Base-by-base conservation (phyloP, 1,139 yeast species). In the Diutina ranongensis region DNA sequence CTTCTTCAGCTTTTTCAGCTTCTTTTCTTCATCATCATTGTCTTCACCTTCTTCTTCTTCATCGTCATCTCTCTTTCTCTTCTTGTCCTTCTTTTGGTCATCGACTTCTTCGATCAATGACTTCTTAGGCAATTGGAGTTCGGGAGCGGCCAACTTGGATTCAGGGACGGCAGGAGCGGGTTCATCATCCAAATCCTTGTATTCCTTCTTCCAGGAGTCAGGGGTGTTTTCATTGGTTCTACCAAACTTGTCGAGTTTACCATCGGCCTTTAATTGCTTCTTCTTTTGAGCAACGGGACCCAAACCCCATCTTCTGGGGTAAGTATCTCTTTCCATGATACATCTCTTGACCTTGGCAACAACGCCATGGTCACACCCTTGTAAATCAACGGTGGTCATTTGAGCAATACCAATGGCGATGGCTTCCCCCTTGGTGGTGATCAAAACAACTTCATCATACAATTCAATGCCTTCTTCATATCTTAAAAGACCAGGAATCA, bases 301-400 rank as follows among this genome's bases (percentile, higher is more conserved):
- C 59, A 92, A 73, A 52, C 98, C 98, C 98, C 98, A 92, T 78
- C 97, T 83, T 78, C 98, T 85, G 70, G 98, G 98, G 68, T 92
- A 92, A 48, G 95, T 80, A 66, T 92, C 98, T 73, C 98, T 83
- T 73, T 92, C 98, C 98, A 92, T 92, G 58, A 92, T 92, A 74
- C 97, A 89, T 74, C 98, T 86, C 78, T 92, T 92, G 62, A 92
- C 95, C 73, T 87, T 88, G 55, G 98, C 97, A 59, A 92, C 98
- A 53, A 89, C 89, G 58, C 98, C 98, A 65, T 92, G 98, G 67
- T 92, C 98, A 69, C 97, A 89, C 38, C 94, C 72, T 53, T 96
- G 92, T 58, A 92, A 76, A 64, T 92, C 98, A 51, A 88, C 97
- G 50, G 97, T 87, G 50, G 97, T 84, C 98, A 92, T 92, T 71